phyloP scores from a whole-genome alignment of 2,329 filamentous ascomycete genomes.

The Scedosporium minutisporum region DNA sequence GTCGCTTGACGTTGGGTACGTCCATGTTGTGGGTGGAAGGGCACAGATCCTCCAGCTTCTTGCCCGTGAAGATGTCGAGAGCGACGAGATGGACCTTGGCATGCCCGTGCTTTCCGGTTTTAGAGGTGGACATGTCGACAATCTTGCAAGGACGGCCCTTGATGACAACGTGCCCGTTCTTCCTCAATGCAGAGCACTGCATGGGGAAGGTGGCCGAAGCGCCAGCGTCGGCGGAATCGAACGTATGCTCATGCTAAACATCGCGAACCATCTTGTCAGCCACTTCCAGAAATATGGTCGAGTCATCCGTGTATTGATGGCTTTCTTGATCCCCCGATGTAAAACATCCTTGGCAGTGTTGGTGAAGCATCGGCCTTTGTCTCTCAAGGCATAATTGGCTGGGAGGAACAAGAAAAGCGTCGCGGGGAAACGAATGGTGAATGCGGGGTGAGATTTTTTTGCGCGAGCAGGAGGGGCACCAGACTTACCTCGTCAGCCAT shows the following conservation, averaged over 20 bases:
- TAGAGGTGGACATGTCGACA: conserved; percentile 99
- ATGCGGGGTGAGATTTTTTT: conserved; percentile 7
- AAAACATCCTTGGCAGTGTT: not conserved
- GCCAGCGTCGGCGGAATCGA: conserved; percentile 93
- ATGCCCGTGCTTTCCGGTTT: conserved; percentile 99
- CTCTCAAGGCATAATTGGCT: not conserved
- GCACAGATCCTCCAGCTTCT: conserved; percentile 99
- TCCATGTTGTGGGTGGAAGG: conserved; percentile 98
- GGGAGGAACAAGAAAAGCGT: not conserved
- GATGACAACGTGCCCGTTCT: conserved; percentile 98
- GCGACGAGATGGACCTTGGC: conserved; percentile 99
- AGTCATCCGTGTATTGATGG: not conserved
- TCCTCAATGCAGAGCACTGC: conserved; percentile 99
- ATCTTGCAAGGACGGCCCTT: conserved; percentile 99
- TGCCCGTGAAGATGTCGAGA: conserved; percentile 98
- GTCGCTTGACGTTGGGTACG: conserved; percentile 84
- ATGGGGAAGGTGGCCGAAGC: conserved; percentile 90
- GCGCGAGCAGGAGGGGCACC: not conserved
- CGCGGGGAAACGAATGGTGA: not conserved
- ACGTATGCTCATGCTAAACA: conserved; percentile 56
- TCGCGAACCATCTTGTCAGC: not conserved
- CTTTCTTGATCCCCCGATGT: not conserved
- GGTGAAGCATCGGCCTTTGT: too few species aligned
- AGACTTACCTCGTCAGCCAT: conserved; percentile 6
- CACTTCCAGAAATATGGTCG: not conserved